These are phyloP conservation scores for Chrysoporthe cubensis DNA, from an alignment of 2,329 filamentous ascomycete genomes.

Conservation along the genomic window DNA sequence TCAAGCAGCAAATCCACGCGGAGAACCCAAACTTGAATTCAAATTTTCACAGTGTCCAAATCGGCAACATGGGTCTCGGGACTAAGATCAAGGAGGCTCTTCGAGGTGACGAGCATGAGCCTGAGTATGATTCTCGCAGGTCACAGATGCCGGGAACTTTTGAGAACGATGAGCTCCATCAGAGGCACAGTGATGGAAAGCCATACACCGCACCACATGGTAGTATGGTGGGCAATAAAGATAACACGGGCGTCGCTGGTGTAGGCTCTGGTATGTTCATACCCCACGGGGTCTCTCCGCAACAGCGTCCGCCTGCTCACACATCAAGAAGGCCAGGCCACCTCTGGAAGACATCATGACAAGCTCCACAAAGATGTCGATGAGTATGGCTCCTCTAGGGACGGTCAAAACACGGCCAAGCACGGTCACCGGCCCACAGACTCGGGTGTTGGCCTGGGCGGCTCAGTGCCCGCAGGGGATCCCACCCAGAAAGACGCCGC, in stretches of 20 bases:
- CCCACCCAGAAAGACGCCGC: slow-evolving; percentile 1
- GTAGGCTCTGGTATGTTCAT: slow-evolving; percentile 4
- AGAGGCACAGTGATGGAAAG: slow-evolving; percentile 26
- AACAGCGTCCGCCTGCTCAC: not conserved
- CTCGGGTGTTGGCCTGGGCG: slow-evolving; percentile 21
- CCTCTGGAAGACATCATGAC: slow-evolving; percentile 20
- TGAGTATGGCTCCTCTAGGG: slow-evolving; percentile 20
- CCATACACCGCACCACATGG: slow-evolving; percentile 23
- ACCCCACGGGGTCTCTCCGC: not conserved
- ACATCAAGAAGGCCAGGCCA: not conserved
- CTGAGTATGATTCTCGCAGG: not conserved
- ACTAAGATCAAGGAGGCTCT: slow-evolving; percentile 35
- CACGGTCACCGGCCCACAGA: slow-evolving; percentile 1
- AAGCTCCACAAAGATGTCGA: slow-evolving; percentile 27
- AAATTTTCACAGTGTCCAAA: not conserved
- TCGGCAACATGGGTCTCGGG: slow-evolving; percentile 32
- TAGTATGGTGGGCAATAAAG: slow-evolving; percentile 13
- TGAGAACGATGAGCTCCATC: slow-evolving; percentile 29
- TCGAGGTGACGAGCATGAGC: slow-evolving; percentile 28
- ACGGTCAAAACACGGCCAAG: not conserved
- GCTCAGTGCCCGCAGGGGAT: slow-evolving; percentile 2
- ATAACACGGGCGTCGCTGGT: slow-evolving; percentile 15
- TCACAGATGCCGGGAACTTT: slow-evolving; percentile 29
- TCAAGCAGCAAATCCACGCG: not conserved
- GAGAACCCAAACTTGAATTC: not conserved